Base-by-base conservation (phyloP, 345 rosid species). In the Isatis tinctoria region DNA sequence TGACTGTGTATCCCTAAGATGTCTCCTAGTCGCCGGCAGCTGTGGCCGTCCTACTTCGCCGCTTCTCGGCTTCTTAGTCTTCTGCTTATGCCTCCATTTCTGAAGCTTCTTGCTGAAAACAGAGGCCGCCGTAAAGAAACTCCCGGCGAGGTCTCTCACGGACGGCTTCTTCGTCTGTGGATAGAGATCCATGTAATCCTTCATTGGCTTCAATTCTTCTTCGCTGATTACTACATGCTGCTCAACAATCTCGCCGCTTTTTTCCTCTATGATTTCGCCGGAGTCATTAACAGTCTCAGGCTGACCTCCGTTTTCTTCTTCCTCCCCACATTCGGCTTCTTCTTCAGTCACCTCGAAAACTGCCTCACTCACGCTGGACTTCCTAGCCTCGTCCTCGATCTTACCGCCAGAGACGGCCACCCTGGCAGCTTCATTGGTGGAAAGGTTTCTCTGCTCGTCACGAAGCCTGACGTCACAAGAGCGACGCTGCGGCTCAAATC, bases 381-480 rank as follows among this genome's bases (percentile, higher is more conserved):
- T 81, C 45, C 85, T 80, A 10, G 83, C 22, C 45, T 88, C 93
- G 16, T 73, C 76, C 44, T 78, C 90, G 60, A 40, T 71, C 60
- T 74, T 78, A 35, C 66, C 59, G 63, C 24, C 36, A 47, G 47
- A 3, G 37, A 17, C 66, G 37, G 51, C 69, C 27, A 57, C 74
- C 12, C 45, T 33, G 48, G 60, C 4, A 18, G 78, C 58, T 51
- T 82, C 86, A 30, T 32, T 79, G 30, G 54, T 79, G 11, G 60
- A 28, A 54, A 81, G 61, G 69, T 75, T 82, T 40, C 85, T 71
- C 43, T 75, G 86, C 84, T 86, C 87, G 79, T 88, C 98, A 10
- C 85, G 92, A 48, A 67, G 97, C 79, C 92, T 80, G 62, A 95
- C 96, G 88, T 95, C 99, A 62, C 99, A 95, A 59, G 99, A 95